Evolutionary conservation across 257 asterid species (phyloP).

Genomic region (Capsicum chinense): DNA sequence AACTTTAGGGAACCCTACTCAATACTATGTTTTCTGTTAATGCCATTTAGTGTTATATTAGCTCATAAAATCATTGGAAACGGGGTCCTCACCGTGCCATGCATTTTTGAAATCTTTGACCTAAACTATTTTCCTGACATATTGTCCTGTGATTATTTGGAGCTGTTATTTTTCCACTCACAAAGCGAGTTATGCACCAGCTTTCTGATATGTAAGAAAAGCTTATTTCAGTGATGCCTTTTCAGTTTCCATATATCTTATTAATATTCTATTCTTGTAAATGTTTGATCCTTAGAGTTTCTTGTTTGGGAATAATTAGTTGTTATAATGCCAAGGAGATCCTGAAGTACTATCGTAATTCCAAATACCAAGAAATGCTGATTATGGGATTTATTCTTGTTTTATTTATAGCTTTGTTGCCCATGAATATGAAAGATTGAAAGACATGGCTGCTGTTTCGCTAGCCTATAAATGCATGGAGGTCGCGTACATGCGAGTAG

Average conservation of each 20-base stretch:
- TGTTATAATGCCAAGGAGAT: slow-evolving; percentile 27
- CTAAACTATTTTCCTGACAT: not conserved
- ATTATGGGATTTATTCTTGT: slow-evolving; percentile 36
- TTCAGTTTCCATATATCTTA: not conserved
- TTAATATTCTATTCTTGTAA: not conserved
- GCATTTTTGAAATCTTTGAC: slow-evolving; percentile 15
- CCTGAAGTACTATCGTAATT: slow-evolving; percentile 26
- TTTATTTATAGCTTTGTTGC: slow-evolving; percentile 77
- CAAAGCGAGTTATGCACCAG: not conserved
- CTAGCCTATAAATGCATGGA: slow-evolving; percentile 95
- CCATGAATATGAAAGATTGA: slow-evolving; percentile 84
- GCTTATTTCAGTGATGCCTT: not conserved
- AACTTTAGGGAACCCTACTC: slow-evolving; percentile 22
- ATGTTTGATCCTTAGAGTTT: not conserved
- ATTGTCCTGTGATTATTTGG: not conserved
- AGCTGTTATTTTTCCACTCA: slow-evolving; percentile 24
- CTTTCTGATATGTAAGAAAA: slow-evolving; percentile 16
- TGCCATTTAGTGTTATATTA: not conserved
- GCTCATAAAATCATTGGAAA: slow-evolving; percentile 19
- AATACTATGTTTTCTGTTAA: slow-evolving; percentile 8
- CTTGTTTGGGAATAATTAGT: not conserved
- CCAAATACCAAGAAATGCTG: slow-evolving; percentile 26
- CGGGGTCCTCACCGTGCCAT: slow-evolving; percentile 6
- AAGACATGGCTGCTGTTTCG: slow-evolving; percentile 93
- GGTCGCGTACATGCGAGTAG: slow-evolving; percentile 86